Evolutionary conservation across 2,329 filamentous ascomycete genomes (phyloP), one percentile per base, ranked within the genome.

Genomic region (Plenodomus tracheiphilus): DNA sequence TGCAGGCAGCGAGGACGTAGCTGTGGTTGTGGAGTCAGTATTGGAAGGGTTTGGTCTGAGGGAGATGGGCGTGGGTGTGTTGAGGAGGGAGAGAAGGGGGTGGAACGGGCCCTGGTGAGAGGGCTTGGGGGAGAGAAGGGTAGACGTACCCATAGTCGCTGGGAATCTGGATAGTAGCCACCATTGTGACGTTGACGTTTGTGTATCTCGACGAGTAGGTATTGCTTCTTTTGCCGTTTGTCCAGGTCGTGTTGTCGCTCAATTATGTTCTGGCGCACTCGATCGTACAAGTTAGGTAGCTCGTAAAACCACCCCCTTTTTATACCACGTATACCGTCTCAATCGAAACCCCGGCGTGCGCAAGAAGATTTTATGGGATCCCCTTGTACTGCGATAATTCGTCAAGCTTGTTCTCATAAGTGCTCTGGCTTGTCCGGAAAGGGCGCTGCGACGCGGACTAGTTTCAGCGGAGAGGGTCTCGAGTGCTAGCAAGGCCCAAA

Each of bases 1-100:
- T 75, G 30, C 79, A 77, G 56, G 82, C 72, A 60, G 75, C 72
- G 62, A 84, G 73, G 68, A 83, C 80, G 65, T 79, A 79, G 69
- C 84, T 85, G 50, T 30, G 39, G 20, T 10, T 28, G 32, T 43
- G 41, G 21, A n/a, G 44, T 56, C 47, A 59, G 55, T 38, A 34
- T 30, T n/a, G 21, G 46, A 30, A 38, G 19, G 3, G 16, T 35
- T 9, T 16, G 16, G 21, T 8, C 7, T 15, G 13, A n/a, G 44
- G 28, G 30, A 25, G 19, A 32, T 32, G 17, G 16, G 35, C 15
- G 13, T 34, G 41, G 18, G 36, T 18, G 20, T 11, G 30, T 18
- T 18, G 38, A 16, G n/a, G 25, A 25, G 22, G 22, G 19, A 28
- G 39, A 19, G 30, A n/a, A 6, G n/a, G 41, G 22, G 41, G 25